These are phyloP conservation scores for Smittium culicis DNA, from an alignment of 371 early-diverging fungal species.

Conservation along the genomic window DNA sequence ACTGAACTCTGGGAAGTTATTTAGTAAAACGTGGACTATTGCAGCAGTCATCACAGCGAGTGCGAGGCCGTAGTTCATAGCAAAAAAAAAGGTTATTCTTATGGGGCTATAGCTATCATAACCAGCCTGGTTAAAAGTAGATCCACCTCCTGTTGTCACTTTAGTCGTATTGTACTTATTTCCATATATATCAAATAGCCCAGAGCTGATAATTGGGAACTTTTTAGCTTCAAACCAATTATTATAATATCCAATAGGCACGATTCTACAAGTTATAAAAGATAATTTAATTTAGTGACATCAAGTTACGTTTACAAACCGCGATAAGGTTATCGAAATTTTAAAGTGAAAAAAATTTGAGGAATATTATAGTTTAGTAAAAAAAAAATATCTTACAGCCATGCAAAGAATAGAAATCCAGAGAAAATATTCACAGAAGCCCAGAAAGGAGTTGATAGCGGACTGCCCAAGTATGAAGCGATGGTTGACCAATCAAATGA, in stretches of 20 bases:
- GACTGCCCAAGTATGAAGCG: conserved; percentile 42
- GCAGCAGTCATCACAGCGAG: conserved; percentile 53
- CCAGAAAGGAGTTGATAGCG: conserved; percentile 59
- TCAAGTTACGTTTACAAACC: too few species aligned
- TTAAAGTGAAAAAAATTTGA: too few species aligned
- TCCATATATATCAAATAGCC: conserved; percentile 41
- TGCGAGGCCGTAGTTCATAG: conserved; percentile 47
- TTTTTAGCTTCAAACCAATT: conserved; percentile 47
- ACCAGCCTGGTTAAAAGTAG: conserved; percentile 38
- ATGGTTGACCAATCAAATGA: conserved; percentile 67
- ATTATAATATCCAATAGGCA: conserved; percentile 51
- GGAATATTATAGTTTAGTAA: too few species aligned
- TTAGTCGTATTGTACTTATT: conserved; percentile 37
- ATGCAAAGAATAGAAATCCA: conserved; percentile 50
- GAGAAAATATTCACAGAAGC: conserved; percentile 52
- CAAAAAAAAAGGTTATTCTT: conserved; percentile 57
- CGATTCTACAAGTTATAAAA: conserved; percentile 32
- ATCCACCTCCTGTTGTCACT: conserved; percentile 38
- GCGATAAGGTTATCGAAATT: too few species aligned
- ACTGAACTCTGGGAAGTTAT: conserved; percentile 48
- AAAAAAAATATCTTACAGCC: too few species aligned
- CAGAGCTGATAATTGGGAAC: conserved; percentile 44
- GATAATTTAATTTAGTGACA: too few species aligned
- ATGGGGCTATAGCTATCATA: conserved; percentile 57
- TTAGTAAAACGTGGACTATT: conserved; percentile 47